Evolutionary conservation across 345 rosid genomes (phyloP).

Genomic region (Salix exigua): DNA sequence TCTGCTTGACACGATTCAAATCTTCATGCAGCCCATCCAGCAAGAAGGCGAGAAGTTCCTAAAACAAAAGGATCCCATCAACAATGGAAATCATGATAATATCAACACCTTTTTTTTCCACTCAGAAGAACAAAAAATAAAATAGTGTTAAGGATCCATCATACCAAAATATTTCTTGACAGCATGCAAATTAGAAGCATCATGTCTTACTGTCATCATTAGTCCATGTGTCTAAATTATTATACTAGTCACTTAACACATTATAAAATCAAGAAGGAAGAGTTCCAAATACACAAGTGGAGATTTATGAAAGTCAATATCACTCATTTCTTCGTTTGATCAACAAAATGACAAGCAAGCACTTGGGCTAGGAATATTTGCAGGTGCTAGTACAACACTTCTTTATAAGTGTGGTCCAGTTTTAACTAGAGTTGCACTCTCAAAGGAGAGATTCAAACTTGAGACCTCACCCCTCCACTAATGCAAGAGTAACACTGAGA

Average conservation of each 20-base stretch:
- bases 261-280: background rate
- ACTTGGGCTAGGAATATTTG: background rate
- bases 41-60: slow-evolving; percentile 92
- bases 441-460: background rate
- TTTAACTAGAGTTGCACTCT: background rate
- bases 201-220: background rate
- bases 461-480: background rate
- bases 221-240: background rate
- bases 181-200: background rate
- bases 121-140: background rate
- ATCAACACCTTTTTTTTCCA: background rate
- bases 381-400: background rate
- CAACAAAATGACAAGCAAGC: background rate
- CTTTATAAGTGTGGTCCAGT: background rate
- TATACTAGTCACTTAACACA: background rate
- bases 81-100: background rate
- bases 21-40: slow-evolving; percentile 96
- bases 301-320: background rate
- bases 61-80: background rate
- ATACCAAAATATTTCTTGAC: background rate
- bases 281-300: background rate
- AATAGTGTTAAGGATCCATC: background rate
- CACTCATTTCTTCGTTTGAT: background rate
- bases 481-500: background rate
- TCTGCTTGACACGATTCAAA: slow-evolving; percentile 78